These are phyloP conservation scores for Penicillium sp. DNA, from an alignment of 2,329 filamentous ascomycete species.

Conservation along the genomic window DNA sequence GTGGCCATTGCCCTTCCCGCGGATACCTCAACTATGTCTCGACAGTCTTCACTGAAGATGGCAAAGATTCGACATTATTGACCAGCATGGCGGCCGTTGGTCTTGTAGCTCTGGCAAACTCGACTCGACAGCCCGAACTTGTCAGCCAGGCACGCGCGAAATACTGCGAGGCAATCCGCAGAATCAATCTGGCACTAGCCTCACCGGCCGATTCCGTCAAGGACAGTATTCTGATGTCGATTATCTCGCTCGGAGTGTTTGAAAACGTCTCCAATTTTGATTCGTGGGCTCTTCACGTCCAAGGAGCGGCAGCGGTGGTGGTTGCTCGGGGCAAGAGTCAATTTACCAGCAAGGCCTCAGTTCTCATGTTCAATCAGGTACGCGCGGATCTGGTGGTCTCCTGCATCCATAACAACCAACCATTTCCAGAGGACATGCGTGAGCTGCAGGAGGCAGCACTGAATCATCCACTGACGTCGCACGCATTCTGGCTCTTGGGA, in stretches of 20 bases:
- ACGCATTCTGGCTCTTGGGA: constrained; percentile 16
- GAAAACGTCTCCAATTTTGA: constrained; percentile 21
- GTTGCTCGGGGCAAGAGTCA: constrained; percentile 21
- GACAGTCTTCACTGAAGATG: constrained; percentile 11
- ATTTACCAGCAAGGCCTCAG: constrained; percentile 13
- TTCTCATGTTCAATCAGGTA: constrained; percentile 25
- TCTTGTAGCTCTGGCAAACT: constrained; percentile 24
- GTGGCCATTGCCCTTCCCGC: constrained; percentile 11
- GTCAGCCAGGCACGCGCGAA: constrained; percentile 19
- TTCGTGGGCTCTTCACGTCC: constrained; percentile 23
- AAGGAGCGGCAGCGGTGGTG: constrained; percentile 22
- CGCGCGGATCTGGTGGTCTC: constrained; percentile 19
- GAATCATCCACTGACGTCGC: constrained; percentile 9
- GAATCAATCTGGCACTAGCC: constrained; percentile 20
- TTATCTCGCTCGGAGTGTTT: constrained; percentile 27
- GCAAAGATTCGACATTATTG: constrained; percentile 16
- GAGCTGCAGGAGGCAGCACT: constrained; percentile 19
- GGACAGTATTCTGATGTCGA: constrained; percentile 25
- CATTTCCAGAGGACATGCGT: constrained; percentile 16
- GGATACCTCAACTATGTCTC: constrained; percentile 25
- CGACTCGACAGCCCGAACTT: constrained; percentile 17
- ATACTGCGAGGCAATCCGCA: constrained; percentile 22
- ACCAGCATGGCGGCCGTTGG: constrained; percentile 26
- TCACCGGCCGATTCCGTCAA: constrained; percentile 20
- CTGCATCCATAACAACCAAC: constrained; percentile 12